A percentile compares a stretch with the other conserved stretches of the same genome.
phyloP scores from a whole-genome alignment of 768 basidiomycete genomes.

The Vishniacozyma victoriae region DNA sequence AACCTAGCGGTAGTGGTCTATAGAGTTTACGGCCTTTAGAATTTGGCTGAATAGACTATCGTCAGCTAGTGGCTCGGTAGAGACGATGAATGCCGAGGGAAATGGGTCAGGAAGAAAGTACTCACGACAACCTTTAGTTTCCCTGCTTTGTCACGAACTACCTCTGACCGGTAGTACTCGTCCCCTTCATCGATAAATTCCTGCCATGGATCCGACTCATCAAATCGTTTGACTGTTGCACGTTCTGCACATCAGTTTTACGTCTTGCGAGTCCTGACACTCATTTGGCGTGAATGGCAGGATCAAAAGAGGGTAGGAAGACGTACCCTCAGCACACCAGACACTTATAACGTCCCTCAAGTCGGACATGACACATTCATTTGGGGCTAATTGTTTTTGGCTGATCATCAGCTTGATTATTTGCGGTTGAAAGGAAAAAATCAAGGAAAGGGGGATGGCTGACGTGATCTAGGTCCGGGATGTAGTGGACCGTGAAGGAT shows the following conservation, averaged over 20 bases:
- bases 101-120: background rate
- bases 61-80: background rate
- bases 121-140: background rate
- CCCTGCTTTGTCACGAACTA: background rate
- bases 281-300: background rate
- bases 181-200: constrained; percentile 3
- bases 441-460: background rate
- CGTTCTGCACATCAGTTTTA: constrained; percentile 1
- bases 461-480: background rate
- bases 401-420: background rate
- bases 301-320: background rate
- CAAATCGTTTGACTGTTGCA: constrained; percentile 12
- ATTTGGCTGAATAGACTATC: background rate
- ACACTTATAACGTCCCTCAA: background rate
- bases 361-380: background rate
- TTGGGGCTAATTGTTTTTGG: background rate
- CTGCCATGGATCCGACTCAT: constrained; percentile 21
- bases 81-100: background rate
- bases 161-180: background rate
- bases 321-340: background rate
- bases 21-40: constrained; percentile 5
- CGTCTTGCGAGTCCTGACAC: background rate
- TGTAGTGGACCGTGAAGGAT: too few relatives aligned
- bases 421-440: background rate
- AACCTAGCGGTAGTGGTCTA: constrained; percentile 2